Evolutionary conservation across 805 yeast genomes (phyloP).

Genomic region (Candida parachauliodes): DNA sequence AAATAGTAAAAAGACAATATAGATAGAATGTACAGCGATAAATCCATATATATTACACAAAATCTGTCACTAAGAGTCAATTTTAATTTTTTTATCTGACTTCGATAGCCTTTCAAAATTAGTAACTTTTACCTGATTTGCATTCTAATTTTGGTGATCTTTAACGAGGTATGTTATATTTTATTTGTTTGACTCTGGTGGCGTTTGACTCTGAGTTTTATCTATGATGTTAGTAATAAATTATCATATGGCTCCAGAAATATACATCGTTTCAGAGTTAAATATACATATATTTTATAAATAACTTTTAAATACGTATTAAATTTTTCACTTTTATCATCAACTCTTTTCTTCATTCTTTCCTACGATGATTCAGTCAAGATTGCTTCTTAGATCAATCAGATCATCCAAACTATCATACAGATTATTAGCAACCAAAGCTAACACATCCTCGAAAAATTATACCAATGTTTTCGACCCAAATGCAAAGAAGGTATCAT

Average conservation of each 20-base stretch:
- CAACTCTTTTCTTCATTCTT: neutral
- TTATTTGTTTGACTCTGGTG: too few species aligned
- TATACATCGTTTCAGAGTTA: neutral
- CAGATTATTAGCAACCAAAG: conserved; percentile 12
- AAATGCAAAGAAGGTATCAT: conserved; percentile 16
- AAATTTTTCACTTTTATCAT: neutral
- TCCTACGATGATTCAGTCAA: conserved; percentile 5
- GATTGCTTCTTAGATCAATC: conserved; percentile 6
- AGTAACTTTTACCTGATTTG: neutral
- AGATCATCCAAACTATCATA: conserved; percentile 2
- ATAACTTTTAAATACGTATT: conserved; percentile 1
- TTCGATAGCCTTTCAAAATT: too few species aligned
- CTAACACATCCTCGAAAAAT: conserved; percentile 50
- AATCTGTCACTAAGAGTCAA: neutral
- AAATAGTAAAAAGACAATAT: neutral
- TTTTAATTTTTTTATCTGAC: neutral
- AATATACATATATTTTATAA: conserved; percentile 1
- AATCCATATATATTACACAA: neutral
- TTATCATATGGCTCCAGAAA: too few species aligned
- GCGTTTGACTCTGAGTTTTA: too few species aligned
- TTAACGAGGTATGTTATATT: too few species aligned
- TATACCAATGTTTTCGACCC: conserved; percentile 49
- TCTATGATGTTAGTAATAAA: too few species aligned
- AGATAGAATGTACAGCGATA: neutral
- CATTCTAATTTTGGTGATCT: neutral